Conservation (phyloP, 345 rosid genomes). For the Diplotaxis tenuifolia region DNA sequence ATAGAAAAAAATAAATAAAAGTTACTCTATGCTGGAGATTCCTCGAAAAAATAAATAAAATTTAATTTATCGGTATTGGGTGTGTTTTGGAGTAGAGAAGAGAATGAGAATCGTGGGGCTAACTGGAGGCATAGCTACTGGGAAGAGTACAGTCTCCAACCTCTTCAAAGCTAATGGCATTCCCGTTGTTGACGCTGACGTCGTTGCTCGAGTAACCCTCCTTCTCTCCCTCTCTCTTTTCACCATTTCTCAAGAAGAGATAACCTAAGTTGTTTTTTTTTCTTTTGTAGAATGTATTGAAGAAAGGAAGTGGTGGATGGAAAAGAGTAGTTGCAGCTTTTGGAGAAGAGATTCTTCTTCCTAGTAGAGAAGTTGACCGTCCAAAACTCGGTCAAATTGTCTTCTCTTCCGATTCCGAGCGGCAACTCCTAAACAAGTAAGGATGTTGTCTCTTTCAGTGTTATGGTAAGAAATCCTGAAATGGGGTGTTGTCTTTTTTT, state of each 20-base stretch:
- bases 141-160: slow-evolving; percentile 84
- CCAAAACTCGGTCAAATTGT: slow-evolving; percentile 77
- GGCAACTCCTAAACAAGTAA: slow-evolving; percentile 81
- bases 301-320: slow-evolving; percentile 66
- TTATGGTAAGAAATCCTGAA: too few relatives aligned
- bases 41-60: too few relatives aligned
- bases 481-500: background rate
- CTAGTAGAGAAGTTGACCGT: slow-evolving; percentile 68
- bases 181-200: slow-evolving; percentile 81
- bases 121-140: slow-evolving; percentile 91
- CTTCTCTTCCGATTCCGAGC: slow-evolving; percentile 73
- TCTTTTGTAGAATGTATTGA: slow-evolving; percentile 54
- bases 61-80: too few relatives aligned
- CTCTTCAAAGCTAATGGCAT: slow-evolving; percentile 67
- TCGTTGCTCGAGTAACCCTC: slow-evolving; percentile 64
- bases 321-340: slow-evolving; percentile 57
- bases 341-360: slow-evolving; percentile 59
- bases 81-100: too few relatives aligned
- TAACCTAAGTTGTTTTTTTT: too few relatives aligned
- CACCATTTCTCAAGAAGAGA: too few relatives aligned
- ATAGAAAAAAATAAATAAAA: too few relatives aligned
- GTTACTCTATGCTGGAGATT: too few relatives aligned
- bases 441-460: too few relatives aligned
- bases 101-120: slow-evolving; percentile 79
- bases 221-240: background rate